Conservation (phyloP, 169 alveolate genomes). For the Eimeria nieschulzi region DNA sequence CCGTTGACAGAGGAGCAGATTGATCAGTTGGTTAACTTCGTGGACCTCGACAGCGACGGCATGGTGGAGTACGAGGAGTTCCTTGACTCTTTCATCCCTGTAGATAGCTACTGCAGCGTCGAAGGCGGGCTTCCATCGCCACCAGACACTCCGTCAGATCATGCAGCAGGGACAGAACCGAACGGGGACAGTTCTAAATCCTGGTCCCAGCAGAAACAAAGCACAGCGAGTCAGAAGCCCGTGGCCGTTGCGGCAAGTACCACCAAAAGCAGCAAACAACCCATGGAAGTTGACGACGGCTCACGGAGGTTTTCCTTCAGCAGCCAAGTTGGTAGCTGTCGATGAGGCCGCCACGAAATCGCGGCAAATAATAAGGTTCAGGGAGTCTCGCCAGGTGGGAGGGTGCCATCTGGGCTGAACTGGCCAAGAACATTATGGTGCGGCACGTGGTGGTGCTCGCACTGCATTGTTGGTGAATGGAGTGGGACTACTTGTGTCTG, state of each 20-base stretch:
- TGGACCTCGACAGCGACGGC: slow-evolving; percentile 79
- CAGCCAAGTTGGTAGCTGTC: neutral
- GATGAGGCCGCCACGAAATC: neutral
- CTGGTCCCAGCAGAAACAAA: neutral
- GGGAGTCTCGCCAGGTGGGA: no score
- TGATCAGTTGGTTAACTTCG: slow-evolving; percentile 77
- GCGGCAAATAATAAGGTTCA: no score
- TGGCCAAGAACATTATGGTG: no score
- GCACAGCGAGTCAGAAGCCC: slow-evolving; percentile 12
- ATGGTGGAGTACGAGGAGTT: slow-evolving; percentile 79
- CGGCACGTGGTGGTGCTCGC: no score
- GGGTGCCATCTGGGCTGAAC: no score
- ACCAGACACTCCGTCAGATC: neutral
- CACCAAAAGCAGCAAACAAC: slow-evolving; percentile 5
- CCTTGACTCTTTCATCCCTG: slow-evolving; percentile 80
- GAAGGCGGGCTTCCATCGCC: neutral
- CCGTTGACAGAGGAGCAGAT: slow-evolving; percentile 84
- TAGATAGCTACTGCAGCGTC: slow-evolving; percentile 54
- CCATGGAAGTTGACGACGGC: slow-evolving; percentile 12
- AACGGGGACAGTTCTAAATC: neutral
- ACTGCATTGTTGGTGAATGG: no score
- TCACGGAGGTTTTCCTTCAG: neutral
- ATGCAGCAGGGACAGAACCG: neutral
- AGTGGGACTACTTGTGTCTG: no score
- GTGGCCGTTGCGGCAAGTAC: neutral